Evolutionary conservation across 1,139 yeast genomes (phyloP).

Genomic region (Kodamaea sp.): DNA sequence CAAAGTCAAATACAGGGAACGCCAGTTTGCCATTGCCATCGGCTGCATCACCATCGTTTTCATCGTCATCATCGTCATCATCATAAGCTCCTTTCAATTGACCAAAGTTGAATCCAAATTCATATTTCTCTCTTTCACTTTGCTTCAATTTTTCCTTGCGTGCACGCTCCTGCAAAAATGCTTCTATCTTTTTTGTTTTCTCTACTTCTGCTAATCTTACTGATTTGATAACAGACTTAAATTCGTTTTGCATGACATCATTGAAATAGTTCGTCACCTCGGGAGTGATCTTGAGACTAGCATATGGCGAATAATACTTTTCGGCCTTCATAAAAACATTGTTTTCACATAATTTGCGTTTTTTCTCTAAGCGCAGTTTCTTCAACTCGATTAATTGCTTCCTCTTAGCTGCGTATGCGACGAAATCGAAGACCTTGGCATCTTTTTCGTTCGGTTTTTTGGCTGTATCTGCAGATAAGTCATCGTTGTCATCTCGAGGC

Average conservation of each 20-base stretch:
- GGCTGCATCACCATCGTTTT: constrained; percentile 8
- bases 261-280: constrained; percentile 26
- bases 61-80: constrained; percentile 19
- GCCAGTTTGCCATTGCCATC: constrained; percentile 5
- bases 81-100: constrained; percentile 22
- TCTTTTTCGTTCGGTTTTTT: neutral
- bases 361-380: constrained; percentile 18
- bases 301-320: constrained; percentile 38
- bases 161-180: constrained; percentile 21
- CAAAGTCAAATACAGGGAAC: constrained; percentile 17
- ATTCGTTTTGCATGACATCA: constrained; percentile 30
- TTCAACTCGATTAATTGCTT: constrained; percentile 13
- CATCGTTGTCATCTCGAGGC: neutral
- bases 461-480: neutral
- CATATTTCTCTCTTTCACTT: constrained; percentile 19
- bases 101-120: constrained; percentile 33
- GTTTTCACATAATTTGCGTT: constrained; percentile 21
- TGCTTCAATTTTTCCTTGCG: constrained; percentile 20
- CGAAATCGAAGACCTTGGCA: constrained; percentile 46
- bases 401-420: constrained; percentile 51
- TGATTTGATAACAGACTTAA: constrained; percentile 32
- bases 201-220: constrained; percentile 31
- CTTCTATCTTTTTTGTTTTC: constrained; percentile 21
- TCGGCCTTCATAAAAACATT: constrained; percentile 49
- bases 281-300: constrained; percentile 22